These are phyloP conservation scores for Vaccinium darrowii DNA, from an alignment of 148 eudicot species.

Conservation along the genomic window DNA sequence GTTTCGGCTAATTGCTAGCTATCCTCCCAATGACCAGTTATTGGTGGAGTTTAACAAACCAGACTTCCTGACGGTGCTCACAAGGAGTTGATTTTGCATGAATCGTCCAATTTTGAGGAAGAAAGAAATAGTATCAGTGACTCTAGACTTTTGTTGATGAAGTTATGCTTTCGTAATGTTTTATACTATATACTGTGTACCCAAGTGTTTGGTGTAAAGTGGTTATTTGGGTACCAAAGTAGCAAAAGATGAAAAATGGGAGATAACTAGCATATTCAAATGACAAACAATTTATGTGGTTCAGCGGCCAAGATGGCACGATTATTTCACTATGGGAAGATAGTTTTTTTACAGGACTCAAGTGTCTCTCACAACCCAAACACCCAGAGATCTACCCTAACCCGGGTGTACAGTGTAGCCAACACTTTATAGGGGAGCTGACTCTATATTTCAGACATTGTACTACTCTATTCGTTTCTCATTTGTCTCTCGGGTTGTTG, in stretches of 20 bases:
- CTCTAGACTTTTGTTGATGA: neutral
- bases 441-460: neutral
- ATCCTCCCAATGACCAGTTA: neutral
- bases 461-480: neutral
- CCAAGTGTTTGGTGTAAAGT: neutral
- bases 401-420: neutral
- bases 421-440: neutral
- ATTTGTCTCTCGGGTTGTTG: neutral
- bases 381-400: neutral
- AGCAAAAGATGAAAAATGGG: neutral
- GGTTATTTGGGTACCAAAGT: neutral
- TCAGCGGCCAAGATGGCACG: neutral
- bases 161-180: neutral
- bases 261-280: conserved; percentile 5
- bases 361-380: neutral
- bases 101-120: neutral
- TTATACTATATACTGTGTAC: neutral
- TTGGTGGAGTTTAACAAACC: neutral
- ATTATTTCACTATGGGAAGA: neutral
- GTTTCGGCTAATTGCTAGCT: neutral
- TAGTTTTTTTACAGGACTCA: neutral
- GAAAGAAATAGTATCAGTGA: neutral
- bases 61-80: neutral
- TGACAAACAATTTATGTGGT: neutral
- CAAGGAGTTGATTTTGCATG: conserved; percentile 2